Evolutionary conservation across 495 filamentous ascomycete genomes (phyloP).

Genomic region (Daldinia vernicosa): DNA sequence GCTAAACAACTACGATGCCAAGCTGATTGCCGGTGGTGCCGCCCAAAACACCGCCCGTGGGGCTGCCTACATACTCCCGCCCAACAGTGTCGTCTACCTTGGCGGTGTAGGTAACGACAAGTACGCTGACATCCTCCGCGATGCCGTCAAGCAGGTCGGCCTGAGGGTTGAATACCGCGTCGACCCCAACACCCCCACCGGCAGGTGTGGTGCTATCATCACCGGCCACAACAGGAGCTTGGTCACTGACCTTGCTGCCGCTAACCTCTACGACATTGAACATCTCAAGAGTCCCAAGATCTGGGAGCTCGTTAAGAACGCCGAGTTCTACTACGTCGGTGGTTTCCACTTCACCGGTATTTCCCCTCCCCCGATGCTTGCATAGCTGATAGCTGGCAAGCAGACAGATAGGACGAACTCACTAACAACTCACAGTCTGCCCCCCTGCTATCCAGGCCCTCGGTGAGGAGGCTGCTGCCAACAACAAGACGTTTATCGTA

Average conservation of each 20-base stretch:
- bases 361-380: background rate
- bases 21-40: slow-evolving; percentile 94
- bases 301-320: slow-evolving; percentile 89
- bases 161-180: slow-evolving; percentile 92
- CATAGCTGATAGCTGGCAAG: background rate
- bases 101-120: slow-evolving; percentile 93
- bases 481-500: slow-evolving; percentile 91
- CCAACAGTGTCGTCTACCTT: slow-evolving; percentile 87
- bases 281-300: slow-evolving; percentile 91
- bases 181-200: slow-evolving; percentile 81
- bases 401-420: background rate
- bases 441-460: slow-evolving; percentile 89
- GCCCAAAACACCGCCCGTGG: slow-evolving; percentile 98
- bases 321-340: slow-evolving; percentile 89
- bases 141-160: slow-evolving; percentile 80
- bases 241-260: slow-evolving; percentile 94
- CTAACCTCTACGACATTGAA: slow-evolving; percentile 95
- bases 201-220: slow-evolving; percentile 95
- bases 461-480: slow-evolving; percentile 83
- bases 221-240: slow-evolving; percentile 92
- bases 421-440: slow-evolving; percentile 68
- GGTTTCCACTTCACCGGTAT: slow-evolving; percentile 73
- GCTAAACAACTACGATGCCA: slow-evolving; percentile 83
- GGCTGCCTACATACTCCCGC: slow-evolving; percentile 92
- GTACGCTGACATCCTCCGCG: slow-evolving; percentile 83